A percentile compares a stretch with the other conserved stretches of the same genome.
These are phyloP conservation scores for Komagataella ulmi DNA, from an alignment of 805 yeast species.

Conservation along the genomic window DNA sequence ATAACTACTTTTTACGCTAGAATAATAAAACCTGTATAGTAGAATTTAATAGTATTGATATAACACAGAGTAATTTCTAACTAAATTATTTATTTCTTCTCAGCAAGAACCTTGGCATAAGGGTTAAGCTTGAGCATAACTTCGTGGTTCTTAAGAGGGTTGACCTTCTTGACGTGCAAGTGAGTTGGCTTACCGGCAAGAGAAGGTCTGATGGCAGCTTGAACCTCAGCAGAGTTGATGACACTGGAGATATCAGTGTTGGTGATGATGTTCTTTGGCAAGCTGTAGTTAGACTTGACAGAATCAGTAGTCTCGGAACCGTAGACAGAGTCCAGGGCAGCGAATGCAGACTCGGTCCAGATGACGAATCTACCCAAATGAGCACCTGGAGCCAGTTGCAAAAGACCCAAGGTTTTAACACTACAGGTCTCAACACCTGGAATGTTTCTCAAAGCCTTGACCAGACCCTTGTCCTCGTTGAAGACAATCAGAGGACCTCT, in stretches of 20 bases:
- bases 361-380: slow-evolving; percentile 99
- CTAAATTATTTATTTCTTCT: slow-evolving; percentile 76
- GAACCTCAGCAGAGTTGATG: slow-evolving; percentile 98
- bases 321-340: slow-evolving; percentile 93
- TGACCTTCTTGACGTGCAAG: slow-evolving; percentile 93
- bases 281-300: slow-evolving; percentile 76
- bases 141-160: slow-evolving; percentile 99
- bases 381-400: slow-evolving; percentile 99
- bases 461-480: slow-evolving; percentile 95
- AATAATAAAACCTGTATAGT: not conserved
- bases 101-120: slow-evolving; percentile 94
- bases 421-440: slow-evolving; percentile 98
- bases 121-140: slow-evolving; percentile 98
- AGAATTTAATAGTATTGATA: not conserved
- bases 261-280: slow-evolving; percentile 90
- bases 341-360: slow-evolving; percentile 99
- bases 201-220: slow-evolving; percentile 81
- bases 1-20: slow-evolving; percentile 61
- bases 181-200: slow-evolving; percentile 80
- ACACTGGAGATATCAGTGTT: slow-evolving; percentile 94
- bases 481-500: slow-evolving; percentile 99
- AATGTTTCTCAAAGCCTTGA: slow-evolving; percentile 97
- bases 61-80: slow-evolving; percentile 22
- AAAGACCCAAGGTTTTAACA: slow-evolving; percentile 85
- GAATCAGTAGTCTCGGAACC: slow-evolving; percentile 82